These are phyloP conservation scores for Blepharisma japonicum DNA, from an alignment of 73 alveolate genomes.

Conservation along the genomic window DNA sequence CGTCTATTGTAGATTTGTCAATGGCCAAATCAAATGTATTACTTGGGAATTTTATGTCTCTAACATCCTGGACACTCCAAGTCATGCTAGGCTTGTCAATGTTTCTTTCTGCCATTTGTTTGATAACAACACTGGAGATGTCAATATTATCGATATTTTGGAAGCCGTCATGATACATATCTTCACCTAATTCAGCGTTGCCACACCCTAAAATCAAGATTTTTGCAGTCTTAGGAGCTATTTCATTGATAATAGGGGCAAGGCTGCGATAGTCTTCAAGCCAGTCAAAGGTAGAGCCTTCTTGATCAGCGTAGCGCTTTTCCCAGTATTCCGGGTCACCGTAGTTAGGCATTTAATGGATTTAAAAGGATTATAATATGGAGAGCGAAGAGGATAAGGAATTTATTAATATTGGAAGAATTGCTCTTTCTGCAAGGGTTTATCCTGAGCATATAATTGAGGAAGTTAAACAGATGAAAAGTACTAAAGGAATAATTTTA, in stretches of 20 bases:
- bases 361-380: not conserved
- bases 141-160: constrained; percentile 82
- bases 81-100: constrained; percentile 58
- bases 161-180: constrained; percentile 94
- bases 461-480: too few relatives aligned
- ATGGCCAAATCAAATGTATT: constrained; percentile 71
- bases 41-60: constrained; percentile 61
- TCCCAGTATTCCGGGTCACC: constrained; percentile 91
- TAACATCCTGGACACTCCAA: constrained; percentile 78
- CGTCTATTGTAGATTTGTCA: constrained; percentile 85
- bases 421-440: too few relatives aligned
- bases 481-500: too few relatives aligned
- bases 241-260: constrained; percentile 57
- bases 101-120: constrained; percentile 86
- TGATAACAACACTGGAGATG: constrained; percentile 81
- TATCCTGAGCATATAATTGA: too few relatives aligned
- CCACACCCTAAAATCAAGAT: constrained; percentile 94
- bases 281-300: constrained; percentile 88
- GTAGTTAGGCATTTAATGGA: constrained; percentile 85
- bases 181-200: constrained; percentile 88
- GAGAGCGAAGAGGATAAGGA: too few relatives aligned
- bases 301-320: constrained; percentile 59
- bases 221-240: constrained; percentile 49
- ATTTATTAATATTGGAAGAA: too few relatives aligned
- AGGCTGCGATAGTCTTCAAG: constrained; percentile 78